A percentile compares a stretch with the other conserved stretches of the same genome.
Conservation (phyloP, 495 filamentous ascomycete species). For the Diplogelasinospora grovesii region DNA sequence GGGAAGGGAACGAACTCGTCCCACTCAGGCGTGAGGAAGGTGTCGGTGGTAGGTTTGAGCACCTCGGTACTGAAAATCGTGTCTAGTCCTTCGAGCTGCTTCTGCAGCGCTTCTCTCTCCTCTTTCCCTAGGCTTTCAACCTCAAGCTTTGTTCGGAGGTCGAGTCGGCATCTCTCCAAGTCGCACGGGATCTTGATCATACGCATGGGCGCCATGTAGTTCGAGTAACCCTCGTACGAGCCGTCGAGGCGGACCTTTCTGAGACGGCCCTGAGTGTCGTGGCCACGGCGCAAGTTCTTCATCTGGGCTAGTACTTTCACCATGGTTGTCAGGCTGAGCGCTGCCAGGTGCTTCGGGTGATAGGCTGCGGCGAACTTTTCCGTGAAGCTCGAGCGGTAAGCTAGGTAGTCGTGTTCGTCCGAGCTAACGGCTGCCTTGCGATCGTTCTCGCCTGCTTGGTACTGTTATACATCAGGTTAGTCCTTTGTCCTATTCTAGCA, state of each 20-base stretch:
- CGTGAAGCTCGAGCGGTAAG: slow-evolving; percentile 6
- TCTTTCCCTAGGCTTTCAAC: background rate
- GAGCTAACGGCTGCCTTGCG: no score
- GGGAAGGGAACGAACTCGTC: slow-evolving; percentile 16
- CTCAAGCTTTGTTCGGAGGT: background rate
- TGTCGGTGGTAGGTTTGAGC: slow-evolving; percentile 5
- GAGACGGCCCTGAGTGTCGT: slow-evolving; percentile 11
- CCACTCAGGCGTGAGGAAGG: slow-evolving; percentile 14
- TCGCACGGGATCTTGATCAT: slow-evolving; percentile 2
- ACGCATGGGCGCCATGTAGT: slow-evolving; percentile 14
- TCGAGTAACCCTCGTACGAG: slow-evolving; percentile 2
- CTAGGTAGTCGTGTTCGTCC: slow-evolving; percentile 3
- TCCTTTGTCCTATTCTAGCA: no score
- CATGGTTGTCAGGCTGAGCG: slow-evolving; percentile 6
- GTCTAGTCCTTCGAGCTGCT: background rate
- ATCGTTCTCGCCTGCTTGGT: no score
- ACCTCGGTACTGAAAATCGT: background rate
- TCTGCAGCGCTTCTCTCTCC: background rate
- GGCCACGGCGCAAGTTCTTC: slow-evolving; percentile 11
- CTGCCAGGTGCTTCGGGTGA: slow-evolving; percentile 2
- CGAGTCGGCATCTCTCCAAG: background rate
- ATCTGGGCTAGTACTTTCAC: slow-evolving; percentile 7
- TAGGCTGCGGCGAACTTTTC: slow-evolving; percentile 1
- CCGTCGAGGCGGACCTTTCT: slow-evolving; percentile 6
- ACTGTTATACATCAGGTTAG: no score